These are phyloP conservation scores for Neolecta irregularis DNA, from an alignment of 1,139 yeast species.

Conservation along the genomic window DNA sequence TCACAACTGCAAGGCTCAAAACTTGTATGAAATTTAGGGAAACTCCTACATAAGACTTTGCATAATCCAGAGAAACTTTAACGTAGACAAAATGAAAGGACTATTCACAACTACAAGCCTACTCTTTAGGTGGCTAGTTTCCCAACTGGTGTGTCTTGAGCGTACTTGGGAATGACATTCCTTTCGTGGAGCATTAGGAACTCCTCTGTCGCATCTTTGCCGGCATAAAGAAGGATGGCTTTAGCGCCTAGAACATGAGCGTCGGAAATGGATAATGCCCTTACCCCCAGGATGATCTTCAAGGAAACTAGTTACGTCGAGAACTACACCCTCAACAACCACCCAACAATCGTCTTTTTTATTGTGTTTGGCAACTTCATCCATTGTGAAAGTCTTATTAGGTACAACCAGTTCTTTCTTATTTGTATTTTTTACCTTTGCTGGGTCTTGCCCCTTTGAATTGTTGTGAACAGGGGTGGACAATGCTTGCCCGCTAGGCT, in stretches of 20 bases:
- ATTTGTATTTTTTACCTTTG: neutral
- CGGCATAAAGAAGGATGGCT: constrained; percentile 39
- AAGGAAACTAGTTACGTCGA: constrained; percentile 36
- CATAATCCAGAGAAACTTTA: too few relatives aligned
- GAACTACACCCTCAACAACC: constrained; percentile 36
- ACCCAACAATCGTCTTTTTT: constrained; percentile 47
- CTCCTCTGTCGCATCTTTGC: constrained; percentile 44
- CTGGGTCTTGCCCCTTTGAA: neutral
- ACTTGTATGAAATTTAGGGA: too few relatives aligned
- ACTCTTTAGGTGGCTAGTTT: constrained; percentile 37
- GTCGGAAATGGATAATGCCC: too few relatives aligned
- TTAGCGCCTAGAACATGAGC: constrained; percentile 45
- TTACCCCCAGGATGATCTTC: constrained; percentile 23
- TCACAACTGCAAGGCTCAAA: too few relatives aligned
- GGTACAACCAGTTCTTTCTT: constrained; percentile 12
- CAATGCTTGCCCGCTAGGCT: constrained; percentile 2
- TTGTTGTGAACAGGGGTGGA: constrained; percentile 1
- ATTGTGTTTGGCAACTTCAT: constrained; percentile 43
- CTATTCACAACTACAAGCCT: constrained; percentile 24
- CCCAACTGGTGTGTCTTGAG: constrained; percentile 35
- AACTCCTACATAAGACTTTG: too few relatives aligned
- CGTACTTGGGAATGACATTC: constrained; percentile 36
- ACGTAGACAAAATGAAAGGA: too few relatives aligned
- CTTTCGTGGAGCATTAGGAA: constrained; percentile 46
- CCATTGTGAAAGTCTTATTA: constrained; percentile 26